Evolutionary conservation across 2,329 filamentous ascomycete genomes (phyloP).

Genomic region (Lasiodiplodia theobromae): DNA sequence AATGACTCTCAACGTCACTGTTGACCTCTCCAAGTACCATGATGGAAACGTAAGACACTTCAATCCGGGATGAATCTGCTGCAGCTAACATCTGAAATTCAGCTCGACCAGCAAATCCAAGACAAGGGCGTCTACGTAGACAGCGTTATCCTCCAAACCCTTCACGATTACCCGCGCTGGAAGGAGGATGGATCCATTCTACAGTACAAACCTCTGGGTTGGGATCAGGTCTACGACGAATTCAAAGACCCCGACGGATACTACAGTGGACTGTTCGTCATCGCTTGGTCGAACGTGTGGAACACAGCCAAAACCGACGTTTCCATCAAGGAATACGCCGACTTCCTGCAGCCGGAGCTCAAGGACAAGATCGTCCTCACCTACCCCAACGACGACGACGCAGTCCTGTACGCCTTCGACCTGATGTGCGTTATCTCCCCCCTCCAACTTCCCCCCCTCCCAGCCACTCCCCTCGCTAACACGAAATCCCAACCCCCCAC

Average conservation of each 20-base stretch:
- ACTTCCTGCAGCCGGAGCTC: constrained; percentile 58
- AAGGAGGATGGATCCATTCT: constrained; percentile 56
- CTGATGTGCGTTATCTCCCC: constrained; percentile 26
- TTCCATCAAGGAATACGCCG: constrained; percentile 50
- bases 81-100: constrained; percentile 6
- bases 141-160: constrained; percentile 57
- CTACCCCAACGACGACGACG: constrained; percentile 66
- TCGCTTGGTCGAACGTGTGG: constrained; percentile 46
- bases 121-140: constrained; percentile 48
- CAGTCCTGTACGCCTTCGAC: constrained; percentile 58
- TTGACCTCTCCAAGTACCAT: too few species aligned
- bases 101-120: constrained; percentile 56
- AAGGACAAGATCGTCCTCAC: constrained; percentile 63
- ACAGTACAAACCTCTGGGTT: constrained; percentile 58
- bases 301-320: constrained; percentile 47
- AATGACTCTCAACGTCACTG: too few species aligned
- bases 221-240: constrained; percentile 51
- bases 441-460: too few species aligned
- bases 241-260: constrained; percentile 55
- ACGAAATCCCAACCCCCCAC: constrained; percentile 46
- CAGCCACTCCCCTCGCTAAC: constrained; percentile 37
- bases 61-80: too few species aligned
- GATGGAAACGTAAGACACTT: too few species aligned
- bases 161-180: constrained; percentile 62
- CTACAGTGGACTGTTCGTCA: constrained; percentile 53